Base-by-base conservation (phyloP, 495 filamentous ascomycete species). In the Paragyromitra xinjiangensis region DNA sequence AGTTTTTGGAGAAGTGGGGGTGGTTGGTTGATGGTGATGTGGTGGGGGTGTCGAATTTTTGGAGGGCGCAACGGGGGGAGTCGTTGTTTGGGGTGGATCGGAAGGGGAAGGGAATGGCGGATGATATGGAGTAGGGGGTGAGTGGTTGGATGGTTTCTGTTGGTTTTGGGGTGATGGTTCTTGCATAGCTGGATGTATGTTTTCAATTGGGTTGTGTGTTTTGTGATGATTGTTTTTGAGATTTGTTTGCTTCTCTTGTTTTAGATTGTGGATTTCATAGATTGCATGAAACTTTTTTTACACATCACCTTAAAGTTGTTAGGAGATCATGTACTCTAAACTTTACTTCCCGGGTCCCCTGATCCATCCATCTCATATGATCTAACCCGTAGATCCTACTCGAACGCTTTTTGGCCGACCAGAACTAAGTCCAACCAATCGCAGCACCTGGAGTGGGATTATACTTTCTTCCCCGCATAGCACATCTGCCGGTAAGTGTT, bases 1-100 rank as follows among this genome's bases (percentile, higher is more conserved):
- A 77, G 45, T 83, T 83, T 69, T 63, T 80, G 1, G 75, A 75
- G 29, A 83, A 83, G 71, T 83, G 81, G 81, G 63, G 34, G 63
- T 83, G 81, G 75, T 39, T 83, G 11, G 40, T 83, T 42, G 81
- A 82, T 64, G 71, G 56, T 19, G 71, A 80, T 12, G 68, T 69
- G n/a, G 2, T 81, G 39, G 61, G 55, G 0, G 66, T 69, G 12
- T 77, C 81, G 7, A 83, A 83, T 64, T 83, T 82, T 51, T 83
- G 81, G 81, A 81, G 81, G 48, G 73, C 48, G 7, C 81, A 79
- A 42, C 64, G 81, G 22, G 81, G 81, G 29, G 81, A 83, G 51
- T 6, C 3, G 19, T 29, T 22, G 0, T 53, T 80, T 64, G 62
- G 24, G 14, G 12, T 71, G 26, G 66, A 64, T 11, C 2, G 44